Percentiles rank a stretch among this genome's conserved stretches.
phyloP scores from a whole-genome alignment of 2,329 filamentous ascomycete genomes.

The Monosporascus ibericus region DNA sequence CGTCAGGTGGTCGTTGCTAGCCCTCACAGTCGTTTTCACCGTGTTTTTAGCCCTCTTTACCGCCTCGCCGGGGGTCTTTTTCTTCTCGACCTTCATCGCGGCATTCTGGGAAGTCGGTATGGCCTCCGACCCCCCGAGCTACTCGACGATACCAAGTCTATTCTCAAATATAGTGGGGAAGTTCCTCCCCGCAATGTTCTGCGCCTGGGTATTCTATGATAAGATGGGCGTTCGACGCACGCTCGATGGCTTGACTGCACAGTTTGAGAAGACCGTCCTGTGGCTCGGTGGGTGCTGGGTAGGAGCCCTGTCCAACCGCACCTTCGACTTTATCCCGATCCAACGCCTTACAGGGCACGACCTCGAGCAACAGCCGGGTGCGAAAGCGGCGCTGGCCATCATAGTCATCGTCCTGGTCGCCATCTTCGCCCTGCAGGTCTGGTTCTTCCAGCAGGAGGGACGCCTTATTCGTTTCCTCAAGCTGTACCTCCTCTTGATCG shows the following conservation, averaged over 20 bases:
- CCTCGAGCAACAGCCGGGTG: conserved; percentile 81
- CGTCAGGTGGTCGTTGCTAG: conserved; percentile 77
- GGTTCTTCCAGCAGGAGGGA: conserved; percentile 80
- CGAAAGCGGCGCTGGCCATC: conserved; percentile 71
- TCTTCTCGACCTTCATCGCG: conserved; percentile 74
- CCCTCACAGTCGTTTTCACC: conserved; percentile 74
- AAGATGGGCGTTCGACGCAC: conserved; percentile 72
- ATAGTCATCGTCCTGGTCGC: conserved; percentile 65
- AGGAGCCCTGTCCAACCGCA: conserved; percentile 89
- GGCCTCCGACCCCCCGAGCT: conserved; percentile 76
- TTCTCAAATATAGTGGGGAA: conserved; percentile 74
- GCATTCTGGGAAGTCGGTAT: conserved; percentile 88
- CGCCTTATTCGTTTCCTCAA: conserved; percentile 71
- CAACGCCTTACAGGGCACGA: conserved; percentile 88
- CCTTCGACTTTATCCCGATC: conserved; percentile 89
- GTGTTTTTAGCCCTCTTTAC: conserved; percentile 75
- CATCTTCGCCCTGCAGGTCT: conserved; percentile 71
- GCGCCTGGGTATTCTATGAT: conserved; percentile 80
- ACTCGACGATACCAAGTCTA: conserved; percentile 60
- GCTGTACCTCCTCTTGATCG: conserved; percentile 65
- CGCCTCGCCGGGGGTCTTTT: conserved; percentile 72
- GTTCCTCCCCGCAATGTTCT: conserved; percentile 81
- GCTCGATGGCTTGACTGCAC: conserved; percentile 66
- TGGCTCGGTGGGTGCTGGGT: conserved; percentile 91
- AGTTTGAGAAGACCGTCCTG: conserved; percentile 82